Evolutionary conservation across 2,329 filamentous ascomycete species (phyloP), one percentile per base, ranked within the genome.

Genomic region (Pseudohalonectria lignicola): DNA sequence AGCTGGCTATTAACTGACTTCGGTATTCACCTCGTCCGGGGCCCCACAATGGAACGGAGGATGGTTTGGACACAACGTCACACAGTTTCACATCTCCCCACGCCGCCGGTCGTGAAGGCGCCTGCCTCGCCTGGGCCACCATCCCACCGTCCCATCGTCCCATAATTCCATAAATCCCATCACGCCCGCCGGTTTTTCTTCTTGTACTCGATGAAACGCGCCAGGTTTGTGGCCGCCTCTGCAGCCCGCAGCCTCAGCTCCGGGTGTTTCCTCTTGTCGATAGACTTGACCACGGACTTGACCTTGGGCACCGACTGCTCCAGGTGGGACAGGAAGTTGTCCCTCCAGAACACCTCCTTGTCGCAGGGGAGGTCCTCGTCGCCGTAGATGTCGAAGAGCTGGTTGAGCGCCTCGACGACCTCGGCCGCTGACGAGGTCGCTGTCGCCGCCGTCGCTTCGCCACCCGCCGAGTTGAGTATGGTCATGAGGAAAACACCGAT

Each of bases 331-430:
- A 78, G 53, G 49, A 82, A 76, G 44, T 63, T 64, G 44, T 76
- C 66, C 47, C 67, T 66, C 71, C 77, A 80, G 55, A 82, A 83
- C 3, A 82, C 76, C 19, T 70, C 65, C 41, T 60, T 62, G 51
- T 82, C 79, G 50, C 70, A 78, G 10, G 65, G 59, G 39, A 62
- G 65, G 11, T 62, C 64, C 53, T 77, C 74, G 50, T 82, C 74
- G 19, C 67, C 71, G 55, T 82, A 83, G 7, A 83, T 66, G 47
- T 82, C 79, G 46, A 80, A 79, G 15, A 83, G 44, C 53, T 80
- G 75, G 55, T 82, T 75, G 31, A 82, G 58, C 13, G 75, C 73
- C 57, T 82, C 78, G 23, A 82, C 66, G 5, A 65, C 64, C 33
- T 79, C 73, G 2, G 75, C 76, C 5, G 19, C 15, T 15, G 28